These are phyloP conservation scores for Plasmodium reichenowi DNA, from an alignment of 169 alveolate species.

Conservation along the genomic window DNA sequence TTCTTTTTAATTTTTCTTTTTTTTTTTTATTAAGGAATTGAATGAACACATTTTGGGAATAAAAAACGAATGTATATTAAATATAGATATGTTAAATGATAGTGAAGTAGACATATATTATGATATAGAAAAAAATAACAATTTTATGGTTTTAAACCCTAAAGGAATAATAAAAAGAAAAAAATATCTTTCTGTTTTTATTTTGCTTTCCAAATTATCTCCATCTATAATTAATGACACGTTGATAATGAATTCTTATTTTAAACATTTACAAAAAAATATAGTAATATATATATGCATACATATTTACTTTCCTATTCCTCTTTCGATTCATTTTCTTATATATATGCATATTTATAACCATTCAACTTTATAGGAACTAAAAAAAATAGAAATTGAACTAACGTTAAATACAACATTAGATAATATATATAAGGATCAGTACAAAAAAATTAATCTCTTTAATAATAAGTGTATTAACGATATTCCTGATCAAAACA, in stretches of 20 bases:
- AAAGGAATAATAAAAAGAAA: conserved; percentile 63
- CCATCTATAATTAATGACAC: conserved; percentile 54
- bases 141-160: conserved; percentile 71
- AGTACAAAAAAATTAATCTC: conserved; percentile 56
- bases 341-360: conserved; percentile 5
- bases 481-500: conserved; percentile 25
- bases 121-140: conserved; percentile 30
- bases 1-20: conserved; percentile 1
- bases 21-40: conserved; percentile 31
- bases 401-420: conserved; percentile 33
- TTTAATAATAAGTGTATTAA: conserved; percentile 53
- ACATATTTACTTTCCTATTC: not conserved
- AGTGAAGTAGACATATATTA: conserved; percentile 72
- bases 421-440: conserved; percentile 39
- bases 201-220: conserved; percentile 44
- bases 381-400: conserved; percentile 44
- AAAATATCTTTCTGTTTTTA: conserved; percentile 53
- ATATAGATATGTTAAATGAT: conserved; percentile 72
- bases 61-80: conserved; percentile 69
- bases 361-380: conserved; percentile 29
- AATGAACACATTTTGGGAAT: conserved; percentile 30
- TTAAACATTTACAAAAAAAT: conserved; percentile 63
- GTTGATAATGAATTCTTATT: conserved; percentile 50
- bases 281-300: conserved; percentile 48
- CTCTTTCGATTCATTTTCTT: too few species aligned